Base-by-base conservation (phyloP, 139 green algal species). In the Chlamydomonas eustigma region DNA sequence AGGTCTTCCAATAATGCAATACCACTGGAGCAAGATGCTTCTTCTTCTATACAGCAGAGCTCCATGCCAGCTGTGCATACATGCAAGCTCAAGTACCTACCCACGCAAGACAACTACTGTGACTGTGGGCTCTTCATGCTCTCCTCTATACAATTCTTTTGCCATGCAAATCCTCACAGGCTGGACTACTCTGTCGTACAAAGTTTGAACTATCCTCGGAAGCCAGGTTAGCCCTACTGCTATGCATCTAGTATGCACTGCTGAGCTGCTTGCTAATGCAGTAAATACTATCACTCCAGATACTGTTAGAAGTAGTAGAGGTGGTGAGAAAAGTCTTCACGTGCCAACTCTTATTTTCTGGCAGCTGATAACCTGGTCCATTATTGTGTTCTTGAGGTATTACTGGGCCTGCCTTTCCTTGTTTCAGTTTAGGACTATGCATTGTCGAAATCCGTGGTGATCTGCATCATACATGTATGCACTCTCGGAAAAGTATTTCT, bases 81-180 rank as follows among this genome's bases (percentile, higher is more conserved):
- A 32, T 31, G 44, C 12, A 30, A n/a, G n/a, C 44, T 18, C 44
- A 58, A 58, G 44, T 58, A 58, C 44, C 44, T 58, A 18, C 88
- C 89, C 1, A 67, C 68, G 68, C 94, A 98, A 80, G 80, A 92
- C 85, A 97, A 98, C 83, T 76, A 93, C 85, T 94, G 79, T 69
- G 94, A 98, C 82, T 98, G 94, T 77, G 94, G 94, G 4, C 88
- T 97, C 34, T 98, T 96, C 81, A 66, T 98, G 77, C 89, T 94
- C 51, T 64, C 83, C 51, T 98, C 93, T 77, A 58, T 58, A 58
- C 44, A 98, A 64, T 92, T 88, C 80, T 97, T 97, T 77, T 73
- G 80, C 1, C 36, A 85, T 39, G 63, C 39, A 0, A 76, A 78
- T 4, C 84, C 75, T 8, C 2, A 74, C 39, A 28, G 34, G 58